Percentiles rank a stretch among this genome's conserved stretches.
These are phyloP conservation scores for Saccharum hybrid DNA, from an alignment of 202 grass and related monocot species.

Conservation along the genomic window DNA sequence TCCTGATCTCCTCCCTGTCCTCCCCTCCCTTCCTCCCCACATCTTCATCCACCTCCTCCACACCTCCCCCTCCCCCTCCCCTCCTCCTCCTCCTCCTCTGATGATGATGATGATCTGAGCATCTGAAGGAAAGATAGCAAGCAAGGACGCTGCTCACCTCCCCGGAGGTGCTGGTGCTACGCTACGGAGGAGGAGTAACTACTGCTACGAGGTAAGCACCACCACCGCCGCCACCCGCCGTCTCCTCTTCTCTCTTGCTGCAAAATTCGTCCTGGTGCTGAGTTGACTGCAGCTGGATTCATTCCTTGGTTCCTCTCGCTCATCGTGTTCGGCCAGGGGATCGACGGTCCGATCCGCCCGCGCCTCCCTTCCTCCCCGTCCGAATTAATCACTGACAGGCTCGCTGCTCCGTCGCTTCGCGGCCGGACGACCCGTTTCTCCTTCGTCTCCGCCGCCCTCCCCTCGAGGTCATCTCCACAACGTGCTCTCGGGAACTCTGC, in stretches of 20 bases:
- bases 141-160: neutral
- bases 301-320: neutral
- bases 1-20: constrained; percentile 31
- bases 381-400: neutral
- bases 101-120: neutral
- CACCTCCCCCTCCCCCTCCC: neutral
- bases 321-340: neutral
- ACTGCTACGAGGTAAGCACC: constrained; percentile 28
- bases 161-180: neutral
- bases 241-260: neutral
- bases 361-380: neutral
- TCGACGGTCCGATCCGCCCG: neutral
- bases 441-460: neutral
- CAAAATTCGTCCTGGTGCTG: neutral
- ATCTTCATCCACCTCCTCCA: neutral
- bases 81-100: neutral
- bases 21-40: neutral
- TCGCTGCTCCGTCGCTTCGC: neutral
- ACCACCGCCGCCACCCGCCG: neutral
- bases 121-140: neutral
- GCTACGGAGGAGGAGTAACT: neutral
- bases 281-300: neutral
- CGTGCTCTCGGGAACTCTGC: constrained; percentile 30
- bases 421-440: neutral
- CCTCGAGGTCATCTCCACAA: neutral